Percentiles rank a stretch among this genome's conserved stretches.
These are phyloP conservation scores for Clarkia xantiana DNA, from an alignment of 345 rosid species.

Conservation along the genomic window DNA sequence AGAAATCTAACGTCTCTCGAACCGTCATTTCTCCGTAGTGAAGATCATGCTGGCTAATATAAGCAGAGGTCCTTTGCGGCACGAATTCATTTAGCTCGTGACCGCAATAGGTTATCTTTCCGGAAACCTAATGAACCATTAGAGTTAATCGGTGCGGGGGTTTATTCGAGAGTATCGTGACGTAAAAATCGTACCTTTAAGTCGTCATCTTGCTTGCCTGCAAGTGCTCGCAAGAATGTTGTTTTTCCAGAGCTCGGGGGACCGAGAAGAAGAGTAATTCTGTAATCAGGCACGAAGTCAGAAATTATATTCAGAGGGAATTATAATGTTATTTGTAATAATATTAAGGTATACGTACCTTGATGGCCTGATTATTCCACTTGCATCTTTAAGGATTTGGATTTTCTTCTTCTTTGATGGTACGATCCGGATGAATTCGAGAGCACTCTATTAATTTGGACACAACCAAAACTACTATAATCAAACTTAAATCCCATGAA, in stretches of 20 bases:
- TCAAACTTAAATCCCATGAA: neutral
- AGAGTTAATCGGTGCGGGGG: neutral
- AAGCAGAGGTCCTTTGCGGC: conserved; percentile 71
- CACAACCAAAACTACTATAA: neutral
- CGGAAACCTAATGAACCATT: conserved; percentile 26
- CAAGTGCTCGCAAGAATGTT: conserved; percentile 9
- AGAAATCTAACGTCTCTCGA: conserved; percentile 66
- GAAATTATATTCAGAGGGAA: neutral
- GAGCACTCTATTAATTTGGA: neutral
- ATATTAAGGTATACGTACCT: neutral
- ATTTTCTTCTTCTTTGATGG: conserved; percentile 11
- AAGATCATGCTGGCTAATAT: conserved; percentile 76
- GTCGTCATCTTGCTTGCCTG: conserved; percentile 8
- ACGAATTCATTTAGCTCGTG: conserved; percentile 55
- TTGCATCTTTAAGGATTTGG: conserved; percentile 10
- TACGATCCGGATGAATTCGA: conserved; percentile 5
- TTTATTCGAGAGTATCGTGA: too few relatives aligned
- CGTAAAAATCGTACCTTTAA: conserved; percentile 9
- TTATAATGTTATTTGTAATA: neutral
- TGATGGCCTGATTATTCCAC: conserved; percentile 9
- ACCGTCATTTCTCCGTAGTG: conserved; percentile 81
- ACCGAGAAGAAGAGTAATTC: conserved; percentile 12
- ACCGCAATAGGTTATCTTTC: conserved; percentile 65
- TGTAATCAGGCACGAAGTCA: neutral
- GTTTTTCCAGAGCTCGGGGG: conserved; percentile 12